These are phyloP conservation scores for Jackrogersella minutella DNA, from an alignment of 495 filamentous ascomycete species.

Conservation along the genomic window DNA sequence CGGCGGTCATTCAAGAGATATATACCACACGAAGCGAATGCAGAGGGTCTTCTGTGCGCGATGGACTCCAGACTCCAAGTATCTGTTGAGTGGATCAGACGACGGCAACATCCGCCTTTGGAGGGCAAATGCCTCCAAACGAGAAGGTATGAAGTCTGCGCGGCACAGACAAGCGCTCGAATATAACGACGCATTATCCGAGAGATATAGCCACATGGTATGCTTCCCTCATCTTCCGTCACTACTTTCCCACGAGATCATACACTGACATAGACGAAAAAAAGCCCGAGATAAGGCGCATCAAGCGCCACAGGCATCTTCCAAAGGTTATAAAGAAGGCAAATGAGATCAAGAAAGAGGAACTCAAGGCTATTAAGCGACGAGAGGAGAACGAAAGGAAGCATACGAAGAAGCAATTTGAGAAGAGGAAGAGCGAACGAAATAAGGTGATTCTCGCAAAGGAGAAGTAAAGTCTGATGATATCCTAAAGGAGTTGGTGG, in stretches of 20 bases:
- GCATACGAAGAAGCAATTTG: conserved; percentile 80
- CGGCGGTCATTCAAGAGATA: conserved; percentile 84
- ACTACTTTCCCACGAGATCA: background rate
- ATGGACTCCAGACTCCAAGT: conserved; percentile 89
- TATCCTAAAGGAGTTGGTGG: conserved; percentile 8
- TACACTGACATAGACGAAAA: conserved; percentile 17
- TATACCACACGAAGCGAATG: conserved; percentile 98
- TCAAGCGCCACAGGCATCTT: conserved; percentile 87
- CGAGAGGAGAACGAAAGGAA: conserved; percentile 93
- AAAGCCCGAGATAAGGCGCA: conserved; percentile 85
- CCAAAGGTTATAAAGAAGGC: conserved; percentile 98
- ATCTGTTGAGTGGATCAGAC: conserved; percentile 75
- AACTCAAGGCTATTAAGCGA: conserved; percentile 84
- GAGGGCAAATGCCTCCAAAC: conserved; percentile 85
- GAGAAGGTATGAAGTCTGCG: conserved; percentile 84
- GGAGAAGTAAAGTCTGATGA: conserved; percentile 66
- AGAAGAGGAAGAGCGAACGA: conserved; percentile 79
- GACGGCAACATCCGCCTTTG: conserved; percentile 95
- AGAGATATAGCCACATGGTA: conserved; percentile 87
- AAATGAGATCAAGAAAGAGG: conserved; percentile 92
- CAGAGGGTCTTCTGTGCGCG: conserved; percentile 88
- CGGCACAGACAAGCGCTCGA: conserved; percentile 86
- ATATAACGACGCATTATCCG: conserved; percentile 84
- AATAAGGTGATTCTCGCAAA: conserved; percentile 89
- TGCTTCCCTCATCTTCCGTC: background rate